These are phyloP conservation scores for Myxozyma geophila DNA, from an alignment of 805 yeast genomes.

Conservation along the genomic window DNA sequence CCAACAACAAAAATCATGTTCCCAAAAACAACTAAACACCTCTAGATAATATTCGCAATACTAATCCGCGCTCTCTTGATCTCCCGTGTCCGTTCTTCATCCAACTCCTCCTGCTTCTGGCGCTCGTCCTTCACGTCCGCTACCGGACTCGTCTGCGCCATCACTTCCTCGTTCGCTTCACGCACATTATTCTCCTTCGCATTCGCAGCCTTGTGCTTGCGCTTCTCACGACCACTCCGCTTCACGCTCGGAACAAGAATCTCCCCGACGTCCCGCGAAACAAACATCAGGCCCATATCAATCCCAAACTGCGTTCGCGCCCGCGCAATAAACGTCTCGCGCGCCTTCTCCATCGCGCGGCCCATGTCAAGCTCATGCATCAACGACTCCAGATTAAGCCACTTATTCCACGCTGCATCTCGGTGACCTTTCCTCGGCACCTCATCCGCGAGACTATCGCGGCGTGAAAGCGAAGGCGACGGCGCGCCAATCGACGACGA, in stretches of 20 bases:
- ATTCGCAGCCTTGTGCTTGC: background rate
- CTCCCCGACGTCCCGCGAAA: slow-evolving; percentile 3
- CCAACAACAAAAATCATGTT: background rate
- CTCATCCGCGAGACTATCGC: background rate
- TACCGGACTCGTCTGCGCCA: no score
- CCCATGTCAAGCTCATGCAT: slow-evolving; percentile 6
- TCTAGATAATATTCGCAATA: slow-evolving; percentile 30
- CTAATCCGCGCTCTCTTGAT: slow-evolving; percentile 27
- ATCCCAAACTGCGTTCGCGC: slow-evolving; percentile 9
- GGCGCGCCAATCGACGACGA: background rate
- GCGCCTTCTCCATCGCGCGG: slow-evolving; percentile 11
- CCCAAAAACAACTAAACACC: background rate
- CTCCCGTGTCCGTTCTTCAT: slow-evolving; percentile 13
- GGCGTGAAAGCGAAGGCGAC: background rate
- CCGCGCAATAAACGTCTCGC: slow-evolving; percentile 20
- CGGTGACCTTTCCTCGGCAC: background rate
- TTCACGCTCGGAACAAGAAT: slow-evolving; percentile 9
- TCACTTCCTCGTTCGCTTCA: no score
- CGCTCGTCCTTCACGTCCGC: background rate
- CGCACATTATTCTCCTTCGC: background rate
- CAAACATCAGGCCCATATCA: slow-evolving; percentile 6
- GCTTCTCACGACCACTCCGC: background rate
- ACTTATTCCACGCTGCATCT: slow-evolving; percentile 21
- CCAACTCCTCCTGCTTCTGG: background rate
- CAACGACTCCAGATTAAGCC: slow-evolving; percentile 19